Conservation (phyloP, 2,329 filamentous ascomycete genomes). For the Sphaerostilbella broomeana region DNA sequence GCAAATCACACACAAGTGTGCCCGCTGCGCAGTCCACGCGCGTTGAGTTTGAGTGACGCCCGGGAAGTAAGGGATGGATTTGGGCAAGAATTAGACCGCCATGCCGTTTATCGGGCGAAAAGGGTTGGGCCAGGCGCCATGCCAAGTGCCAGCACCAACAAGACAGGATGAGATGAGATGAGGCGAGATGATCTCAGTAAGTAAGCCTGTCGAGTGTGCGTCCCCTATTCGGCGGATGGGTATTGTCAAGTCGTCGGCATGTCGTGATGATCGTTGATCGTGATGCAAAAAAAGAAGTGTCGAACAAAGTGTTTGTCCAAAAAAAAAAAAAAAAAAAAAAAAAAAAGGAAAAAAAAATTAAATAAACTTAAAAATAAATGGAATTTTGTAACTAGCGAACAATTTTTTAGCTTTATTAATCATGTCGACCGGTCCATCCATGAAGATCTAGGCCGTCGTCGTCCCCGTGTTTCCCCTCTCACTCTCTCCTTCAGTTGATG, state of each 20-base stretch:
- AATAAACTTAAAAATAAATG: slow-evolving; percentile 13
- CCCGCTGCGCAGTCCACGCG: too few relatives aligned
- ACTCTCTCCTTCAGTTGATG: too few relatives aligned
- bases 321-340: too few relatives aligned
- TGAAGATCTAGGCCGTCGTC: too few relatives aligned
- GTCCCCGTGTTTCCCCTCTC: neutral
- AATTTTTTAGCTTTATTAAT: too few relatives aligned
- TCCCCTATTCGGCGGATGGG: slow-evolving; percentile 7
- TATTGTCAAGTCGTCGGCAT: slow-evolving; percentile 11
- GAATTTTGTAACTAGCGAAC: slow-evolving; percentile 1
- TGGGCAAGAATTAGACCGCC: slow-evolving; percentile 10
- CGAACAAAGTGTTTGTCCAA: slow-evolving; percentile 13
- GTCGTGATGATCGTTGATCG: slow-evolving; percentile 17
- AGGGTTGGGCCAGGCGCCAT: neutral
- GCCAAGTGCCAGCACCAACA: too few relatives aligned
- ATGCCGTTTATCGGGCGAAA: slow-evolving; percentile 11
- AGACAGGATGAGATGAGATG: too few relatives aligned
- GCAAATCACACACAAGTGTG: too few relatives aligned
- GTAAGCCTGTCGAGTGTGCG: neutral
- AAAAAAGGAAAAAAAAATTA: slow-evolving; percentile 9
- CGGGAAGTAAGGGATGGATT: slow-evolving; percentile 18
- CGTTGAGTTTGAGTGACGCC: too few relatives aligned
- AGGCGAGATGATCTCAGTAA: neutral
- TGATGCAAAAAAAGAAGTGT: slow-evolving; percentile 10
- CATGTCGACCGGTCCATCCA: too few relatives aligned